Conservation (phyloP, 2,329 filamentous ascomycete genomes). For the Botrytis fragariae region DNA sequence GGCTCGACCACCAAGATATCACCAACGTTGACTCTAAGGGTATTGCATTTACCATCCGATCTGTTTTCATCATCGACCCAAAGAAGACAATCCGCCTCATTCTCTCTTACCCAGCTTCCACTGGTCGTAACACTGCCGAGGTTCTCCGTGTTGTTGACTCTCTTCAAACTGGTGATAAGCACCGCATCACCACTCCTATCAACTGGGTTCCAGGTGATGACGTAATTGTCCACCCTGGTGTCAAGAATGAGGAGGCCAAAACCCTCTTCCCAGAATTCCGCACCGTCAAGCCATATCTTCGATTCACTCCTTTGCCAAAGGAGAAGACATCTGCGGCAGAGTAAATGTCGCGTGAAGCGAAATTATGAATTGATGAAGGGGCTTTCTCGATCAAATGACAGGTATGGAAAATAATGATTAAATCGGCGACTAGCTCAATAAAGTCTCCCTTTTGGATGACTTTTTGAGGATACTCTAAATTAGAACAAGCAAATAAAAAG, state of each 20-base stretch:
- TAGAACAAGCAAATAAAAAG: neutral
- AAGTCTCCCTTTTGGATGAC: neutral
- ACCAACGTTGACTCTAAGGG: conserved; percentile 79
- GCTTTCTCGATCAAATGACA: neutral
- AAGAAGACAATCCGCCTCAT: conserved; percentile 90
- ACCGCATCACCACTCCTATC: conserved; percentile 84
- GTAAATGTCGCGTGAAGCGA: conserved; percentile 20
- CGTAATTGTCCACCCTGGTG: conserved; percentile 82
- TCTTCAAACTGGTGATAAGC: conserved; percentile 80
- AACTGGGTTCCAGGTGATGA: conserved; percentile 88
- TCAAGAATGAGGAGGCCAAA: conserved; percentile 82
- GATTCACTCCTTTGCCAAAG: conserved; percentile 67
- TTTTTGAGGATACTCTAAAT: neutral
- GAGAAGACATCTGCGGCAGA: conserved; percentile 41
- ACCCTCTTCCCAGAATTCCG: conserved; percentile 79
- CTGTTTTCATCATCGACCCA: conserved; percentile 92
- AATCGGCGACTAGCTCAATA: neutral
- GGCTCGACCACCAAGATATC: conserved; percentile 76
- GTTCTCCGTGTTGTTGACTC: conserved; percentile 77
- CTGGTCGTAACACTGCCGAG: conserved; percentile 79
- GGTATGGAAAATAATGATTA: conserved; percentile 7
- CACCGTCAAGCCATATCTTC: conserved; percentile 69
- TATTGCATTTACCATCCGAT: conserved; percentile 90
- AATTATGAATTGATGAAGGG: neutral
- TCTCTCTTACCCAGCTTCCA: conserved; percentile 88